Base-by-base conservation (phyloP, 108 stramenopile genomes). In the Discostella pseudostelligera region DNA sequence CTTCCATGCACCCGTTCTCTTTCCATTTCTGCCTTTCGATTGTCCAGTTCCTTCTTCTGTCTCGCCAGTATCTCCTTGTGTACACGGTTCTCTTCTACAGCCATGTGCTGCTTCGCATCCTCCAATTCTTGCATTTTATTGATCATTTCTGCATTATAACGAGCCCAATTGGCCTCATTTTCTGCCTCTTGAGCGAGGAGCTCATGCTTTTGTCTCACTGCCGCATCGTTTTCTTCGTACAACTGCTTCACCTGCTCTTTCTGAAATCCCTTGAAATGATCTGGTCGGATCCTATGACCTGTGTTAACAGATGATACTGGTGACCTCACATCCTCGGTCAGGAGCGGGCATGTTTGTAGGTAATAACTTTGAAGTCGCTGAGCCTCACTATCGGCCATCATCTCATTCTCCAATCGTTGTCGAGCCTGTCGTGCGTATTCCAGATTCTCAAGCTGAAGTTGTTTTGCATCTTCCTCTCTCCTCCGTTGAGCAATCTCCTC, bases 251-350 rank as follows among this genome's bases (percentile, higher is more conserved):
- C 47, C 22, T 48, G 21, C 19, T 76, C 62, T 57, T 65, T 69
- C 3, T 37, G 26, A 53, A 64, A 76, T 1, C 75, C 75, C 45
- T 76, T 76, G 62, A 76, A 76, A 44, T 76, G 75, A 44, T 76
- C 75, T 9, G 62, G 67, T 36, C 75, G 55, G 14, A 57, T 45
- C 42, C 74, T 47, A 56, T 75, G 67, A 3, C 54, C 50, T 9
- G 51, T 43, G 16, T 49, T 68, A 22, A 44, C 61, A 63, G 67
- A 68, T 22, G 36, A 55, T 44, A 55, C 54, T n/a, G 58, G 12
- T 32, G 26, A 54, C 16, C 5, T 28, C 29, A 46, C 58, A 19
- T 76, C 48, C 47, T 76, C 75, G 0, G 67, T 76, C 10, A 76
- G 62, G 24, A 76, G 67, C 9, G 56, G 44, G 22, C 56, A 76